Evolutionary conservation across 257 asterid species (phyloP), one percentile per base, ranked within the genome.

Genomic region (Solanum sejunctum): DNA sequence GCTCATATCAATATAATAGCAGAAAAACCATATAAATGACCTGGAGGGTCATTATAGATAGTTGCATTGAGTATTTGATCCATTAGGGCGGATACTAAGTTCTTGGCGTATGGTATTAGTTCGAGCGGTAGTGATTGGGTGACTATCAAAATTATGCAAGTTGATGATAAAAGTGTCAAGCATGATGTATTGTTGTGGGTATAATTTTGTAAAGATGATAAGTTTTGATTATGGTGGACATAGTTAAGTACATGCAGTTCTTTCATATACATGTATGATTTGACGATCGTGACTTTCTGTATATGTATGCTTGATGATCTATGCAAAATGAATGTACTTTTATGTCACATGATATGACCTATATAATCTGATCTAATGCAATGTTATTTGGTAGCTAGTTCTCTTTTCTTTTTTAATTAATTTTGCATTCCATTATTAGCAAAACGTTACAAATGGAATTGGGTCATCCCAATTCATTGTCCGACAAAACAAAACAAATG

Each of bases 131-230:
- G 28, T 26, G 28, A 26, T 26, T 26, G 28, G 28, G 2, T 26
- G 28, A 26, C 28, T 26, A 26, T 26, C 28, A 26, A 26, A 26
- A 26, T 26, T 26, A 26, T 26, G 28, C 28, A 2, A 26, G 28
- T 26, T 26, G 28, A 26, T 26, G 28, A 26, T 26, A 26, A 26
- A 26, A 87, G 58, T 43, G 87, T 79, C 12, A 91, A 88, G 91
- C 91, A 95, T 69, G 97, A 97, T 88, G 87, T 90, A 64, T 71
- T 97, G 84, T 92, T 97, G 52, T 97, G 98, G 98, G 99, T 94
- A 92, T 84, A 79, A 8, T 16, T 56, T 43, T 36, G 21, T 43
- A 70, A 47, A 77, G 63, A 26, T 52, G 61, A 49, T 23, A 21
- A 73, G 23, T 75, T 75, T 75, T 51, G 82, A 49, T 77, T 77